phyloP scores from a whole-genome alignment of 345 rosid species.

The Aethionema arabicum region DNA sequence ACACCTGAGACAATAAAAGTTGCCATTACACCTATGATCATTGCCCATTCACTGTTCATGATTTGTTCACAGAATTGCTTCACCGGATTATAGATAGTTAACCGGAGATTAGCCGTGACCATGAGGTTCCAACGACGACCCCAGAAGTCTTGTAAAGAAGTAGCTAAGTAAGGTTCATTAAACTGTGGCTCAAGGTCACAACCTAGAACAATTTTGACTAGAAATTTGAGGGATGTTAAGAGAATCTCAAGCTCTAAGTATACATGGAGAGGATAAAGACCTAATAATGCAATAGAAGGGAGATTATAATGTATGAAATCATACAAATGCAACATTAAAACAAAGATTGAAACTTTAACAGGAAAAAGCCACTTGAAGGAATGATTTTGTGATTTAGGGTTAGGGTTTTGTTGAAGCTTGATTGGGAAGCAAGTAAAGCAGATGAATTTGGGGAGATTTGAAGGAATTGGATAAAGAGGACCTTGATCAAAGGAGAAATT shows the following conservation, averaged over 20 bases:
- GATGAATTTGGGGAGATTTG: constrained; percentile 28
- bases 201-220: constrained; percentile 1
- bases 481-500: constrained; percentile 39
- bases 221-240: constrained; percentile 17
- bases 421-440: constrained; percentile 33
- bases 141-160: constrained; percentile 53
- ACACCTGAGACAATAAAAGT: constrained; percentile 28
- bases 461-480: constrained; percentile 22
- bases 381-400: constrained; percentile 8
- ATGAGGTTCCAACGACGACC: constrained; percentile 49
- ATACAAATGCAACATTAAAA: not conserved
- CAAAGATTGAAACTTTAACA: constrained; percentile 20
- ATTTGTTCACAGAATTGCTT: not conserved
- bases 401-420: constrained; percentile 32
- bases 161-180: constrained; percentile 39
- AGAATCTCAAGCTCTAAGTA: constrained; percentile 33
- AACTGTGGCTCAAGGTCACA: constrained; percentile 38
- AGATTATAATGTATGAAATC: not conserved
- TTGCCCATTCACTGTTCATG: not conserved
- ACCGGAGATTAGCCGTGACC: constrained; percentile 37
- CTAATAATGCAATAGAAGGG: not conserved
- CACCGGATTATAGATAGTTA: constrained; percentile 35
- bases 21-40: not conserved
- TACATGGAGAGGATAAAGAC: constrained; percentile 4
- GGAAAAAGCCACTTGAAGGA: constrained; percentile 29